A percentile compares a stretch with the other conserved stretches of the same genome.
phyloP scores from a whole-genome alignment of 805 yeast genomes.

The Candida stauntonica region DNA sequence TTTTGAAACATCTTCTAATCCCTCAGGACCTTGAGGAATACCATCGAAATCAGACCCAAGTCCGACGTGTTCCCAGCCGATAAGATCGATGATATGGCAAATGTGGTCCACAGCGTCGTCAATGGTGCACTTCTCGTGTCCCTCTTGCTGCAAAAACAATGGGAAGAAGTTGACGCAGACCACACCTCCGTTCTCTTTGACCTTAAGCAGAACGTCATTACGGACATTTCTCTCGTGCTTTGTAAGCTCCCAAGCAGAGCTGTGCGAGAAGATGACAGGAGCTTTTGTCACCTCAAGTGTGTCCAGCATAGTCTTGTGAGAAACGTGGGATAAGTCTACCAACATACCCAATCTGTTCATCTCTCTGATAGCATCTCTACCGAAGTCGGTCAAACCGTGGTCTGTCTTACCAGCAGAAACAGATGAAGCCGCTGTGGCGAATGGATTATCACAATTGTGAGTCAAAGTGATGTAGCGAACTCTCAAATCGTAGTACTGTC shows the following conservation, averaged over 20 bases:
- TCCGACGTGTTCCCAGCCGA: constrained; percentile 51
- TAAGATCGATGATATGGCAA: constrained; percentile 36
- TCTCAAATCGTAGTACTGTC: constrained; percentile 46
- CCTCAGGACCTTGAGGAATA: constrained; percentile 43
- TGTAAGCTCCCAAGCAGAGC: constrained; percentile 38
- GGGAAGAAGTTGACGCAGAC: constrained; percentile 45
- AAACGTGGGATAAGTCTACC: constrained; percentile 47
- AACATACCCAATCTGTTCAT: constrained; percentile 52
- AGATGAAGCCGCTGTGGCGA: constrained; percentile 51
- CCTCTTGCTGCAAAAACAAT: constrained; percentile 29
- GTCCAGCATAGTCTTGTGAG: constrained; percentile 44
- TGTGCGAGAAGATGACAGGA: constrained; percentile 48
- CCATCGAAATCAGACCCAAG: constrained; percentile 53
- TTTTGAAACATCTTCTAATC: constrained; percentile 52
- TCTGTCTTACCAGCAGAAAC: constrained; percentile 43
- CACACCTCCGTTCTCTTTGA: constrained; percentile 43
- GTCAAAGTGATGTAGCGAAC: constrained; percentile 52
- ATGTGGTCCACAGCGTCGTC: constrained; percentile 46
- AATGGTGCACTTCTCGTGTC: constrained; percentile 31
- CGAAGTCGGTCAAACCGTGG: constrained; percentile 39
- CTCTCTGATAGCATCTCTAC: constrained; percentile 38
- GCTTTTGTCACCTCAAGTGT: constrained; percentile 36
- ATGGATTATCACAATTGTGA: constrained; percentile 54
- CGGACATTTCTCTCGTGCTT: constrained; percentile 44
- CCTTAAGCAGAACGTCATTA: constrained; percentile 39